Percentiles rank a stretch among this genome's conserved stretches.
Conservation (phyloP, 1,139 yeast genomes). For the Torulaspora pretoriensis region DNA sequence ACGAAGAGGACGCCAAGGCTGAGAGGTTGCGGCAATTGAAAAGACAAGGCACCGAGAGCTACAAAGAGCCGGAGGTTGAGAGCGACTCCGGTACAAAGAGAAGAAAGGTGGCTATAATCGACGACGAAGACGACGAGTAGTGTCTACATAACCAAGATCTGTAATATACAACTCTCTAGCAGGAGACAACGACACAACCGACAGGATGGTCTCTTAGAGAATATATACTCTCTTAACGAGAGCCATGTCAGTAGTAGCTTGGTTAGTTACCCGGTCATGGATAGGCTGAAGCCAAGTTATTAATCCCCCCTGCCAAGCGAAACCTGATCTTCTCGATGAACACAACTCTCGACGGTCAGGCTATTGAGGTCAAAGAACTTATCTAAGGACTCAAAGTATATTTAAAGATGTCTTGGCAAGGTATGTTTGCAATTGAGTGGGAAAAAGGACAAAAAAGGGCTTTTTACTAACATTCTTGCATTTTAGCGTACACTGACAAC, state of each 20-base stretch:
- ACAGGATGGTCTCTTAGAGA: background rate
- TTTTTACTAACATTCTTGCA: slow-evolving; percentile 12
- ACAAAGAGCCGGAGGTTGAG: slow-evolving; percentile 35
- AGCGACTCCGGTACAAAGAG: slow-evolving; percentile 36
- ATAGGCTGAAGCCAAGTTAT: background rate
- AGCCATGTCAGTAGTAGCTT: no score
- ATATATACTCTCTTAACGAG: background rate
- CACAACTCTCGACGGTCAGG: background rate
- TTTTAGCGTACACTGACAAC: slow-evolving; percentile 83
- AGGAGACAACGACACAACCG: background rate
- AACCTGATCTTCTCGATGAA: background rate
- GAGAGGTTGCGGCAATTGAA: slow-evolving; percentile 61
- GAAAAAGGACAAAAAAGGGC: background rate
- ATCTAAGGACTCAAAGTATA: background rate
- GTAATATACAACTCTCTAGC: slow-evolving; percentile 3
- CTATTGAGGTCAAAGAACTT: background rate
- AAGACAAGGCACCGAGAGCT: slow-evolving; percentile 51
- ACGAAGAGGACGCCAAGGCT: slow-evolving; percentile 55
- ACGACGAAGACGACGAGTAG: slow-evolving; percentile 56
- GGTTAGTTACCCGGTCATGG: background rate
- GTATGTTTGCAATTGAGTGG: slow-evolving; percentile 30
- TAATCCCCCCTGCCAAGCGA: slow-evolving; percentile 2
- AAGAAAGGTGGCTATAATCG: slow-evolving; percentile 53
- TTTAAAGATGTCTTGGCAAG: slow-evolving; percentile 42
- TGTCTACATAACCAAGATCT: background rate